These are phyloP conservation scores for Fusarium sulawesiense DNA, from an alignment of 2,329 filamentous ascomycete genomes.

Conservation along the genomic window DNA sequence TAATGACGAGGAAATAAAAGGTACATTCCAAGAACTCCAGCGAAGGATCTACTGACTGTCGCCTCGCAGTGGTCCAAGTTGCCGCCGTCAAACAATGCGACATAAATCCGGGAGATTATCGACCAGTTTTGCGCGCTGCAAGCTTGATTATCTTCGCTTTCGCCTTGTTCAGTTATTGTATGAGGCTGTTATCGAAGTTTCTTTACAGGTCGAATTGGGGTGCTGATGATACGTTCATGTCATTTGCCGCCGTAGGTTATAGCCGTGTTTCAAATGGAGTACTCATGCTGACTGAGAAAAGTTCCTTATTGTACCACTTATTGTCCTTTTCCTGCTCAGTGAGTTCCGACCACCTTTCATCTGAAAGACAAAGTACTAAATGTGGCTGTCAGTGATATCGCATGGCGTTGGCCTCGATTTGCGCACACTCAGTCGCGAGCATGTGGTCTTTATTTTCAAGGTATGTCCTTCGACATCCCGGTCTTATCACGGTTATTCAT, in stretches of 20 bases:
- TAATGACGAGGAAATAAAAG: background rate
- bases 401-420: background rate
- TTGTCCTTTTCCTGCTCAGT: background rate
- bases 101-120: too few relatives aligned
- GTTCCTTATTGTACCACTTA: background rate
- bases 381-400: background rate
- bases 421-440: background rate
- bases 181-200: background rate
- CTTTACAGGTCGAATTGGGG: background rate
- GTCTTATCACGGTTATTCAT: too few relatives aligned
- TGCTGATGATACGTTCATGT: background rate
- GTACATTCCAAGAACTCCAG: background rate
- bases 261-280: too few relatives aligned
- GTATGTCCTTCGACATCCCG: background rate
- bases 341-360: too few relatives aligned
- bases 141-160: background rate
- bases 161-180: rapidly evolving
- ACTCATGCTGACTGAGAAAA: background rate
- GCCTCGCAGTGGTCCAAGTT: background rate
- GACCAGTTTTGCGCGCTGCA: background rate
- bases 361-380: too few relatives aligned
- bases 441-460: background rate
- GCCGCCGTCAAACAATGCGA: background rate
- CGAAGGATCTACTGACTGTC: background rate
- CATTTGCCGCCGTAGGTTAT: background rate